These are phyloP conservation scores for Dittrichia graveolens DNA, from an alignment of 129 eudicot genomes.

Conservation along the genomic window DNA sequence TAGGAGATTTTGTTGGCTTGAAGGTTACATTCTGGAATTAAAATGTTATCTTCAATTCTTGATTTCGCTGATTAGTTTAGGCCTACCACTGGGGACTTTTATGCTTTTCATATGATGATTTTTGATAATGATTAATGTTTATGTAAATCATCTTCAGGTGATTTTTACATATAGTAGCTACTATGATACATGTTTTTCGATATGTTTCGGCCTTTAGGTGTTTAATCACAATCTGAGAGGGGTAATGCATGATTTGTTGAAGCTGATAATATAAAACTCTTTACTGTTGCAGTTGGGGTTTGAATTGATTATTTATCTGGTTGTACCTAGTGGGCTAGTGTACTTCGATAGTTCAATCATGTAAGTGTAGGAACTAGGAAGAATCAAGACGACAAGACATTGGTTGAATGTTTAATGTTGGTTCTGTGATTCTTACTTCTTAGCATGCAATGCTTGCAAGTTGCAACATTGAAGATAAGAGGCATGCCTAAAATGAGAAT, in stretches of 20 bases:
- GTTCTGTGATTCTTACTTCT: slow-evolving; percentile 8
- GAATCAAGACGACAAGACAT: neutral
- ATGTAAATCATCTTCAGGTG: neutral
- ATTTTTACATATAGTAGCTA: slow-evolving; percentile 9
- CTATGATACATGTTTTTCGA: neutral
- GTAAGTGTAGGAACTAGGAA: slow-evolving; percentile 1
- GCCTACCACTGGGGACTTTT: neutral
- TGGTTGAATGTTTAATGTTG: slow-evolving; percentile 15
- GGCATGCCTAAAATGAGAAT: neutral
- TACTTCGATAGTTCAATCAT: neutral
- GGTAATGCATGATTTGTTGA: neutral
- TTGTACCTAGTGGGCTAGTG: neutral
- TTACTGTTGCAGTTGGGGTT: neutral
- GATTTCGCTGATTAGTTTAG: neutral
- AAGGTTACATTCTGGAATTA: neutral
- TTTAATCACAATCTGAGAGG: slow-evolving; percentile 4
- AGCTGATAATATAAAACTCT: neutral
- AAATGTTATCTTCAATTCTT: neutral
- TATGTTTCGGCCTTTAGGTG: slow-evolving; percentile 5
- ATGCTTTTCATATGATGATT: neutral
- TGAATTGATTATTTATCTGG: slow-evolving; percentile 11
- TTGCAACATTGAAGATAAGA: slow-evolving; percentile 11
- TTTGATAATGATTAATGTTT: slow-evolving; percentile 14
- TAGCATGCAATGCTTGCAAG: slow-evolving; percentile 10
- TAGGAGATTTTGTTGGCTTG: slow-evolving; percentile 7